Conservation (phyloP, 768 basidiomycete species). For the Leccinum arenicola region DNA sequence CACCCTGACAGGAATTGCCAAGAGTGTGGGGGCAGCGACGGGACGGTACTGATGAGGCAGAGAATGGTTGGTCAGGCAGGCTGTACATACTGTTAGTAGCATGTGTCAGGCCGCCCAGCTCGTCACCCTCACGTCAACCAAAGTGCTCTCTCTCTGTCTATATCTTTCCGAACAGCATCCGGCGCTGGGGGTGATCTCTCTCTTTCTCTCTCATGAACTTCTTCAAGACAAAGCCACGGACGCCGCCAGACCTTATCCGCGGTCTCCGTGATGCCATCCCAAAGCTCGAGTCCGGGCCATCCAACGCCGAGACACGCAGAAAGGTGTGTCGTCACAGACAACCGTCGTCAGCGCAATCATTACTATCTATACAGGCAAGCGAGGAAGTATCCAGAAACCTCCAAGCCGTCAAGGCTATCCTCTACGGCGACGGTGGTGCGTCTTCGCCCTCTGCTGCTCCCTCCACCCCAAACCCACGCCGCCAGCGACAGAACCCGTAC, state of each 20-base stretch:
- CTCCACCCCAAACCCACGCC: conserved; percentile 2
- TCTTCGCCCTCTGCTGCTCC: conserved; percentile 9
- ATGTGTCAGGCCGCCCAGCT: too few relatives aligned
- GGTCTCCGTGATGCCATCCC: conserved; percentile 76
- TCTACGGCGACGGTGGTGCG: conserved; percentile 86
- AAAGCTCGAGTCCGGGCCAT: conserved; percentile 68
- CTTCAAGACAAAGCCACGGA: conserved; percentile 88
- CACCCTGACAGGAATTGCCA: too few relatives aligned
- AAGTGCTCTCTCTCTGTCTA: neutral
- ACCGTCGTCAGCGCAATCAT: neutral
- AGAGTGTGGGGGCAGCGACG: neutral
- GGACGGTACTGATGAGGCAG: conserved; percentile 7
- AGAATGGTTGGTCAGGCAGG: neutral
- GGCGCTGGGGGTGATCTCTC: neutral
- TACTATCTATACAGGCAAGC: conserved; percentile 55
- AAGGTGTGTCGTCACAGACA: conserved; percentile 55
- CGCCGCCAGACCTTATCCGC: conserved; percentile 84
- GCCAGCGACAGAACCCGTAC: conserved; percentile 62
- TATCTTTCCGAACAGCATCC: conserved; percentile 3
- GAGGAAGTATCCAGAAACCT: conserved; percentile 90
- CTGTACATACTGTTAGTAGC: too few relatives aligned
- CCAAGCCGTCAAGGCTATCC: conserved; percentile 83
- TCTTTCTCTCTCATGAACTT: conserved; percentile 72
- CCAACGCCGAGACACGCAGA: conserved; percentile 72
- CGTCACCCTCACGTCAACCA: too few relatives aligned